Conservation (phyloP, 2,329 filamentous ascomycete species). For the Neopestalotiopsis sp. region DNA sequence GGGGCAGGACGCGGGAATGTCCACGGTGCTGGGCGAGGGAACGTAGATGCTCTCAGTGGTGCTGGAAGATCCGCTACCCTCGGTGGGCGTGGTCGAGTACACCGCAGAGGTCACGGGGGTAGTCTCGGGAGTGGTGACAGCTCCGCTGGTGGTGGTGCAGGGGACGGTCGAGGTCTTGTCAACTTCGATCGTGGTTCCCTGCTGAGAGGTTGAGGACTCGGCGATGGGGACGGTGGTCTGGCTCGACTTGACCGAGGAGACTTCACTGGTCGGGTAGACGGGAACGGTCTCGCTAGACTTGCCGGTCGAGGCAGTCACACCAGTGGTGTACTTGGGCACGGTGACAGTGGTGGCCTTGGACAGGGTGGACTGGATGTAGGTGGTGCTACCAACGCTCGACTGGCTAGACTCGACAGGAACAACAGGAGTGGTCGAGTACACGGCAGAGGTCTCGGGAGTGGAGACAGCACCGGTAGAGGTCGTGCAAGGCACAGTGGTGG, state of each 20-base stretch:
- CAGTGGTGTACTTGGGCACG: not conserved
- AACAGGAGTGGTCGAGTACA: not conserved
- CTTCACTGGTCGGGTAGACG: not conserved
- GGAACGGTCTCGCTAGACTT: not conserved
- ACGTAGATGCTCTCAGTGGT: not conserved
- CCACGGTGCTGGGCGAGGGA: slow-evolving; percentile 13
- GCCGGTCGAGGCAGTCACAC: not conserved
- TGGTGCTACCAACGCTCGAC: not conserved
- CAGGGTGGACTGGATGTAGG: not conserved
- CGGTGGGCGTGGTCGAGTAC: not conserved
- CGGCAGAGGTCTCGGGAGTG: not conserved
- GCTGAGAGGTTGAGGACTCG: not conserved
- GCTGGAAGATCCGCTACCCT: not conserved
- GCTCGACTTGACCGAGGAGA: not conserved
- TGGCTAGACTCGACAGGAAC: not conserved
- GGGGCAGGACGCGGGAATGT: slow-evolving; percentile 23
- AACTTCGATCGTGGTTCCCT: not conserved
- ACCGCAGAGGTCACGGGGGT: slow-evolving; percentile 1
- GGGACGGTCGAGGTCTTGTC: not conserved
- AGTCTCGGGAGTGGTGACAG: not conserved
- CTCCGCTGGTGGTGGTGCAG: not conserved
- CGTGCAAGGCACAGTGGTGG: no score
- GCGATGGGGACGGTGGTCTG: not conserved
- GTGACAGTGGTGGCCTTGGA: not conserved
- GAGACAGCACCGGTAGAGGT: not conserved